phyloP scores from a whole-genome alignment of 2,329 filamentous ascomycete species.

The Nemania bipapillata region DNA sequence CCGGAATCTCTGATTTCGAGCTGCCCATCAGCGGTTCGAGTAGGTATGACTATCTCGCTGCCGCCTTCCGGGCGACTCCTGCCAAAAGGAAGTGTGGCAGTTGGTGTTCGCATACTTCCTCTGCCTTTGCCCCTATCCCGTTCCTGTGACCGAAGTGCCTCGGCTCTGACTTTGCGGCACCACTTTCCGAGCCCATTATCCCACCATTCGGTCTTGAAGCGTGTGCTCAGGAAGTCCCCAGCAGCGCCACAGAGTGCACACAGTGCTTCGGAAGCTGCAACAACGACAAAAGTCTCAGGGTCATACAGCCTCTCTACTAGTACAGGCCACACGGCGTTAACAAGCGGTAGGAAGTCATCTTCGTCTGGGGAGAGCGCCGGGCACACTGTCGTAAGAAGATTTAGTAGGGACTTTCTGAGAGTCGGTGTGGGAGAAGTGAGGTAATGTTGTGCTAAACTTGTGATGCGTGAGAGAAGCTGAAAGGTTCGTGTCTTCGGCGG shows the following conservation, averaged over 20 bases:
- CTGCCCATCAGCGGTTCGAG: constrained; percentile 41
- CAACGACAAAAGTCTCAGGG: constrained; percentile 72
- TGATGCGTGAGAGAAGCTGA: constrained; percentile 81
- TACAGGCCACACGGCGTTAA: constrained; percentile 92
- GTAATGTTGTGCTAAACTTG: constrained; percentile 87
- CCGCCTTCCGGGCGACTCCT: constrained; percentile 29
- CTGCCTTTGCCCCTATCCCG: constrained; percentile 20
- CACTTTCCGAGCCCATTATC: constrained; percentile 61
- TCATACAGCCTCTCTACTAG: constrained; percentile 75
- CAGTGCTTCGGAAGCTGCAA: constrained; percentile 76
- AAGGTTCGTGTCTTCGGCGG: constrained; percentile 81
- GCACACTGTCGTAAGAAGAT: constrained; percentile 77
- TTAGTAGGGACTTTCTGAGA: constrained; percentile 80
- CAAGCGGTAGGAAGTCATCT: constrained; percentile 84
- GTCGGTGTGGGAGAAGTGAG: constrained; percentile 84
- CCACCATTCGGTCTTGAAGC: constrained; percentile 79
- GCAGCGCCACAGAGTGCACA: constrained; percentile 74
- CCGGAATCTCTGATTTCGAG: constrained; percentile 39
- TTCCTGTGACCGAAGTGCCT: constrained; percentile 49
- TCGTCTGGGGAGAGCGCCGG: constrained; percentile 79
- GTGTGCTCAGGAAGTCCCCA: constrained; percentile 80
- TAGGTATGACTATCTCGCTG: constrained; percentile 46
- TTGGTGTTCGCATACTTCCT: constrained; percentile 22
- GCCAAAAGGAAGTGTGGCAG: constrained; percentile 4
- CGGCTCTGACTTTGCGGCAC: constrained; percentile 59